Percentiles rank a stretch among this genome's conserved stretches.
phyloP scores from a whole-genome alignment of 2,329 filamentous ascomycete species.

The Aureobasidium musti region DNA sequence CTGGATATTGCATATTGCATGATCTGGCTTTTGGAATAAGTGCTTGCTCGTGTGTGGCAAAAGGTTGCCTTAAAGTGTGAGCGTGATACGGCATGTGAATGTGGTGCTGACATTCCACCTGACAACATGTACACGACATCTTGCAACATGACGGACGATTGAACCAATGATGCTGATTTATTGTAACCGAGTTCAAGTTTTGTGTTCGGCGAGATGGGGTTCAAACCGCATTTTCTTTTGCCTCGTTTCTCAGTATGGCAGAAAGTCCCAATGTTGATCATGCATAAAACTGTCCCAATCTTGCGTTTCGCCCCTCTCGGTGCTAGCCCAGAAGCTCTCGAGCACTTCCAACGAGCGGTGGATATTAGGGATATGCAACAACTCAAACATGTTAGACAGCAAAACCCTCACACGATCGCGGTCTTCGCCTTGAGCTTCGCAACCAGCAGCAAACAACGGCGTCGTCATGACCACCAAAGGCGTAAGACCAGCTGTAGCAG shows the following conservation, averaged over 20 bases:
- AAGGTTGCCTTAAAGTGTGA: no score
- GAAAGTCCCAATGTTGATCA: constrained; percentile 30
- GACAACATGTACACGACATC: no score
- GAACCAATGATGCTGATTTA: no score
- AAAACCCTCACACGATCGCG: constrained; percentile 17
- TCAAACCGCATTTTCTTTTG: background rate
- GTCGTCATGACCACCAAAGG: constrained; percentile 29
- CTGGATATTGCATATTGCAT: no score
- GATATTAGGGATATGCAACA: constrained; percentile 28
- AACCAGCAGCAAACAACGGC: constrained; percentile 27
- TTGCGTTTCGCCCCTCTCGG: background rate
- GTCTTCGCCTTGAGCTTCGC: constrained; percentile 20
- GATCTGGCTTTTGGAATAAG: no score
- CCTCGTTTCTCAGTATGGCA: constrained; percentile 26
- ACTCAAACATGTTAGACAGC: constrained; percentile 22
- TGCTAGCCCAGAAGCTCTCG: constrained; percentile 28
- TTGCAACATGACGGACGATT: no score
- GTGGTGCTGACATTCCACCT: no score
- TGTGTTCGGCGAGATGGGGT: no score
- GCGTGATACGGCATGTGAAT: no score
- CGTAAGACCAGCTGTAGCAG: constrained; percentile 25
- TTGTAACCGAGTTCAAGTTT: no score
- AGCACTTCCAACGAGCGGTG: constrained; percentile 23
- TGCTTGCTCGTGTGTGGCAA: no score
- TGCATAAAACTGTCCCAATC: constrained; percentile 30